Base-by-base conservation (phyloP, 2,329 filamentous ascomycete species). In the Diaporthe helianthi region DNA sequence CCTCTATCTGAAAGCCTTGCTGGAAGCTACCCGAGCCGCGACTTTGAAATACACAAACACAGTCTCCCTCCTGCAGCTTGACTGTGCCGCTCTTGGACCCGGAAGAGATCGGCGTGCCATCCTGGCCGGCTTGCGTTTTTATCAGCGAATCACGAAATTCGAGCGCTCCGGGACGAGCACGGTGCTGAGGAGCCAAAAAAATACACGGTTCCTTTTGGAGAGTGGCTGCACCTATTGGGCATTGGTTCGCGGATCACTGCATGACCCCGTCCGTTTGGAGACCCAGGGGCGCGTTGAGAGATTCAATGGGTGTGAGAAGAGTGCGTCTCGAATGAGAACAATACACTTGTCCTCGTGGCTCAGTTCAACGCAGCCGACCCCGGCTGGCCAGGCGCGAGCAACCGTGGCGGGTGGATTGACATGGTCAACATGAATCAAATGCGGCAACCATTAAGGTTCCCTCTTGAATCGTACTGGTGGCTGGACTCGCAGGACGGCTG, bases 91-190 rank as follows among this genome's bases (percentile, higher is more conserved):
- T 49, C 22, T 63, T 53, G 55, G 24, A 4, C 33, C 46, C 31
- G 54, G 64, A 38, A 54, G 69, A 31, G 44, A 53, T 60, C 49
- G 66, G 51, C 69, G 33, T 46, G 51, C 26, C 3, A 65, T 65
- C 58, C 65, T 65, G 44, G 52, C 31, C 65, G 60, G 58, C 41
- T 61, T 58, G 33, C 46, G 36, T 36, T 52, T 70, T 68, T 65
- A 65, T 70, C 65, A 47, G 33, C 69, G 55, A 70, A 70, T 70
- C 69, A 70, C 52, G 65, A 60, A 70, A 70, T 68, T 70, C 60
- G 60, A 58, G 67, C 58, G 29, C 49, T 53, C 52, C 55, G 52
- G 49, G 44, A 36, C n/a, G 44, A 47, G 58, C 60, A 54, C 51
- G 60, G 46, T 55, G 55, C 65, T 33, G 36, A 4, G 26, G 41